Percentiles rank a stretch among this genome's conserved stretches.
These are phyloP conservation scores for Sonneratia caseolaris DNA, from an alignment of 345 rosid species.

Conservation along the genomic window DNA sequence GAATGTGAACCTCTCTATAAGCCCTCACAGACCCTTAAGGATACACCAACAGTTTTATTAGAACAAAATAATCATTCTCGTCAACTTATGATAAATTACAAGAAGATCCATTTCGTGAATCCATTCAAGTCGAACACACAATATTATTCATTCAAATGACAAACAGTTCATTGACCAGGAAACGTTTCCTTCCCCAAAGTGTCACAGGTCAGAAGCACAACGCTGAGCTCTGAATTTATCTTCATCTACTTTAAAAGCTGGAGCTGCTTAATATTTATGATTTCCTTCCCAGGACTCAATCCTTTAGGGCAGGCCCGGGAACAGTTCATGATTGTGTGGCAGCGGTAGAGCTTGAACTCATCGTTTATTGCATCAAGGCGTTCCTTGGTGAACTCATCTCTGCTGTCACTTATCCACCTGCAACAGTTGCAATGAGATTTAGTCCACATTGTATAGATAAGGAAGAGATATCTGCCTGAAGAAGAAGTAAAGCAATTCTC, in stretches of 20 bases:
- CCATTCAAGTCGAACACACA: background rate
- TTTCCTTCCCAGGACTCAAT: slow-evolving; percentile 91
- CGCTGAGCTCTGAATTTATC: slow-evolving; percentile 11
- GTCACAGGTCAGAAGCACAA: background rate
- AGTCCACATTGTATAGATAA: background rate
- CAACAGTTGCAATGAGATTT: slow-evolving; percentile 6
- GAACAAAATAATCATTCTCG: background rate
- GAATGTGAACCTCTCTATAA: background rate
- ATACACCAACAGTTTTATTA: background rate
- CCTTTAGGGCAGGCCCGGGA: slow-evolving; percentile 98
- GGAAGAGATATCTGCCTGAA: background rate
- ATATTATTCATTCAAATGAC: background rate
- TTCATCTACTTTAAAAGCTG: slow-evolving; percentile 20
- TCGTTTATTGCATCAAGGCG: slow-evolving; percentile 76
- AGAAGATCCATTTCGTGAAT: background rate
- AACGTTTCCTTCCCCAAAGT: background rate
- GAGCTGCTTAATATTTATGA: slow-evolving; percentile 69
- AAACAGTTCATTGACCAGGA: background rate
- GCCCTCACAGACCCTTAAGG: background rate
- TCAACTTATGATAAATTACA: background rate
- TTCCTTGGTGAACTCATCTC: slow-evolving; percentile 85
- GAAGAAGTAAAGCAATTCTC: background rate
- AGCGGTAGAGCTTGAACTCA: slow-evolving; percentile 88
- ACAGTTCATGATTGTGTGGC: slow-evolving; percentile 94
- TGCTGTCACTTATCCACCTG: slow-evolving; percentile 97